Evolutionary conservation across 2,329 filamentous ascomycete species (phyloP).

Genomic region (Amesomyces nigricolor): DNA sequence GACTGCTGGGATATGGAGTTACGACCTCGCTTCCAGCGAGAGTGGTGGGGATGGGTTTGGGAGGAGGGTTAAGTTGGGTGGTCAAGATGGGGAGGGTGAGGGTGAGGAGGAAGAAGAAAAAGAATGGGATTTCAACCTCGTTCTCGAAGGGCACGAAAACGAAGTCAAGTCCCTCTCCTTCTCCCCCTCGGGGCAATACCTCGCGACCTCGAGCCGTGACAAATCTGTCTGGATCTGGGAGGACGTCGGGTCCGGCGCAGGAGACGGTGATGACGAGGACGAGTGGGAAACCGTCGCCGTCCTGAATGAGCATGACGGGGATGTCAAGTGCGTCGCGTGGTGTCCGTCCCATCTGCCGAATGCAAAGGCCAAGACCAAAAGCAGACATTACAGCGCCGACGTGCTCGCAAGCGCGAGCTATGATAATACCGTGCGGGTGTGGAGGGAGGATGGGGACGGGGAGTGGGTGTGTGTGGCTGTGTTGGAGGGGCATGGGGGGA

Average conservation of each 20-base stretch:
- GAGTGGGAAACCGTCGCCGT: slow-evolving; percentile 97
- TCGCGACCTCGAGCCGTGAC: slow-evolving; percentile 87
- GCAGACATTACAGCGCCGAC: slow-evolving; percentile 52
- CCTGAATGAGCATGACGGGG: slow-evolving; percentile 86
- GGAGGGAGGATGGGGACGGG: slow-evolving; percentile 79
- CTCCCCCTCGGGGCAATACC: slow-evolving; percentile 65
- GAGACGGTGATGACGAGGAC: slow-evolving; percentile 74
- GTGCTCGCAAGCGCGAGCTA: slow-evolving; percentile 88
- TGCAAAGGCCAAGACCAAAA: slow-evolving; percentile 29
- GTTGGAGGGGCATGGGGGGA: slow-evolving; percentile 73
- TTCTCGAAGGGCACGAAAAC: slow-evolving; percentile 90
- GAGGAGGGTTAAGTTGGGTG: slow-evolving; percentile 13
- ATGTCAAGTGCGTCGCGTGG: slow-evolving; percentile 93
- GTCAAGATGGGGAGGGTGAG: slow-evolving; percentile 13
- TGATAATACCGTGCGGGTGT: slow-evolving; percentile 83
- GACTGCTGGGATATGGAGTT: slow-evolving; percentile 79
- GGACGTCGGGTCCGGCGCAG: slow-evolving; percentile 57
- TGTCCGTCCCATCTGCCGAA: slow-evolving; percentile 60
- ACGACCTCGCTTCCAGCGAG: slow-evolving; percentile 42
- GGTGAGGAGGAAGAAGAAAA: slow-evolving; percentile 51
- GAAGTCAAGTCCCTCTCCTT: slow-evolving; percentile 82
- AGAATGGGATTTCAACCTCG: slow-evolving; percentile 88
- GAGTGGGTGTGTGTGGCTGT: slow-evolving; percentile 90
- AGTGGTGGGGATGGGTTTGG: slow-evolving; percentile 1
- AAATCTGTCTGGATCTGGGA: slow-evolving; percentile 99